Base-by-base conservation (phyloP, 371 early-diverging fungal genomes). In the Nematocida ironsii region DNA sequence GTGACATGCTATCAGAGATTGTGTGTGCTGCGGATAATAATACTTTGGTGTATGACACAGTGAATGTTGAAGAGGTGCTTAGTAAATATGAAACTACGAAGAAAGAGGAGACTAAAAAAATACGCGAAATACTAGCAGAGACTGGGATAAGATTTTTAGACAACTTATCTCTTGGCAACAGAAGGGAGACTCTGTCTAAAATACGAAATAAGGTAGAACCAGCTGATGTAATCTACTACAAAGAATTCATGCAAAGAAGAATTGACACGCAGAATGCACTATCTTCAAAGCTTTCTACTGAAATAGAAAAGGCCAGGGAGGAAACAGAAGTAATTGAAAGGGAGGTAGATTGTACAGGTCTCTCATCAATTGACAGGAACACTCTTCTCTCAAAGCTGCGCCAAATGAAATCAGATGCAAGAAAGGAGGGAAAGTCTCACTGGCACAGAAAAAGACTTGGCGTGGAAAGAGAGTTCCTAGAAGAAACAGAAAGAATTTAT, bases 1-100 rank as follows among this genome's bases (percentile, higher is more conserved):
- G 70, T 56, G 80, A 71, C 27, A 78, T 78, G 80, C 71, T 78
- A n/a, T 78, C 80, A 6, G 80, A 78, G 58, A 78, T 78, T 16
- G 48, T 78, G 6, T 78, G 70, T 70, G 57, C 80, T 18, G 71
- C 56, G 11, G 80, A 78, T 20, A 70, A 39, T 27, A 69, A 78
- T 44, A 78, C 80, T 6, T 39, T 78, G 45, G 80, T 78, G 6
- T 78, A 78, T 60, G 80, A 78, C 23, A 78, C 80, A 55, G 80
- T 78, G 40, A 78, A 78, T 56, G 80, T 78, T 20, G 80, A 78
- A 57, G 80, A 78, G 39, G 80, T 78, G 0, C 52, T 78, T 6
- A 78, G 70, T 56, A 78, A 78, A 48, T 78, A 78, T 47, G 71
- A 78, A 33, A 56, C 50, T 18, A 23, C 39, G 6, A 69, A 71